These are phyloP conservation scores for Termitomyces sp. DNA, from an alignment of 768 basidiomycete species.

Conservation along the genomic window DNA sequence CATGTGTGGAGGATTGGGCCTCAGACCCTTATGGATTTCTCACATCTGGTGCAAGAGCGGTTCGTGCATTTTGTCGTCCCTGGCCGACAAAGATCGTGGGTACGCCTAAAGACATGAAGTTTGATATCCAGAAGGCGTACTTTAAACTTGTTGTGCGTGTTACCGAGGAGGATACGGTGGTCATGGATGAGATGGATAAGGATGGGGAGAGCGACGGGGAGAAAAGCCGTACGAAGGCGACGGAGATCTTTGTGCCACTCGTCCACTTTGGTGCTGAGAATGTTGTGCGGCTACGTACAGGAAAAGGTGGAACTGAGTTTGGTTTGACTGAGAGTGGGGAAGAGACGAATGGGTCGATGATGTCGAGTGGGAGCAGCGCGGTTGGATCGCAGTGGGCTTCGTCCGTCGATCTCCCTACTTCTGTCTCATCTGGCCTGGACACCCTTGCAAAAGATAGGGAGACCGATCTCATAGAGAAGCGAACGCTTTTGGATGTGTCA, in stretches of 20 bases:
- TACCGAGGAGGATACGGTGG: constrained; percentile 47
- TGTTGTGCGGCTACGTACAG: constrained; percentile 2
- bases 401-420: constrained; percentile 8
- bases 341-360: constrained; percentile 11
- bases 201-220: constrained; percentile 2
- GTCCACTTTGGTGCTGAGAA: constrained; percentile 73
- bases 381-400: constrained; percentile 15
- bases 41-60: constrained; percentile 82
- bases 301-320: not conserved
- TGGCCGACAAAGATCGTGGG: constrained; percentile 80
- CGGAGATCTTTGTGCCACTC: constrained; percentile 88
- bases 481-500: constrained; percentile 39
- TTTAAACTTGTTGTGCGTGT: constrained; percentile 74
- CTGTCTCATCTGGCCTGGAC: constrained; percentile 2
- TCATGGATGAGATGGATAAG: constrained; percentile 24
- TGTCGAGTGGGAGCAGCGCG: constrained; percentile 10
- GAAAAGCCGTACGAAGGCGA: constrained; percentile 45
- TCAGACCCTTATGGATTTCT: constrained; percentile 67
- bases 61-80: constrained; percentile 81
- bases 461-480: not conserved
- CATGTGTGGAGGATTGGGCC: constrained; percentile 28
- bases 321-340: constrained; percentile 12
- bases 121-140: constrained; percentile 67
- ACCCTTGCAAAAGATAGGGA: not conserved
- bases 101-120: constrained; percentile 56